These are phyloP conservation scores for Laguncularia racemosa DNA, from an alignment of 345 rosid genomes.

Conservation along the genomic window DNA sequence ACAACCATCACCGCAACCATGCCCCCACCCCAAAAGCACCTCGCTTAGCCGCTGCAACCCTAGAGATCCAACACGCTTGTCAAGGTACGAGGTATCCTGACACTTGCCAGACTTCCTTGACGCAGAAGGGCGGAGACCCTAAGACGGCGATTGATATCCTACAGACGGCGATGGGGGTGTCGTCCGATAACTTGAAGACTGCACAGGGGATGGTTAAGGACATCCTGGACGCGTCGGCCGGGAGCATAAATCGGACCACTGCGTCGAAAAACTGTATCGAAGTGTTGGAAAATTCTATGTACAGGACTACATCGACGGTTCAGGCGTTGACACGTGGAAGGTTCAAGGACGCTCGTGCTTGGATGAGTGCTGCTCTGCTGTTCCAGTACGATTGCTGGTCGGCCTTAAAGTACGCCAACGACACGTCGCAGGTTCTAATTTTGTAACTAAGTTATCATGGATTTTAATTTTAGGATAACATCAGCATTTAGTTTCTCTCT, in stretches of 20 bases:
- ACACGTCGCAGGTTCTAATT: constrained; percentile 17
- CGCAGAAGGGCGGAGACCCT: constrained; percentile 4
- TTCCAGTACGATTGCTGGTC: constrained; percentile 39
- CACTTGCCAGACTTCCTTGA: constrained; percentile 19
- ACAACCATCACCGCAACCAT: constrained; percentile 8
- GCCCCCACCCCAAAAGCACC: constrained; percentile 5
- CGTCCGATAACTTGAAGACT: constrained; percentile 20
- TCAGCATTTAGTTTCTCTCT: not conserved
- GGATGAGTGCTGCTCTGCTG: constrained; percentile 34
- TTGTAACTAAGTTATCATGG: not conserved
- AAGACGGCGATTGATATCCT: constrained; percentile 19
- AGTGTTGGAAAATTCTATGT: constrained; percentile 17
- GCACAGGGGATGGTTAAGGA: constrained; percentile 27
- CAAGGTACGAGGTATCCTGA: constrained; percentile 31
- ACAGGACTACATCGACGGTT: constrained; percentile 20
- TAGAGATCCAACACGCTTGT: constrained; percentile 26
- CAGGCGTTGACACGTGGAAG: constrained; percentile 16
- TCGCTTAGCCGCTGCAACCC: constrained; percentile 7
- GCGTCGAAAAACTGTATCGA: constrained; percentile 35
- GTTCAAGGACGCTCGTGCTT: constrained; percentile 36
- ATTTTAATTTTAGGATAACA: not conserved
- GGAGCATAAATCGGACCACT: constrained; percentile 21
- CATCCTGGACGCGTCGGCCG: constrained; percentile 23
- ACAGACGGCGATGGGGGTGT: constrained; percentile 24
- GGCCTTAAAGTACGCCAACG: constrained; percentile 34